Conservation (phyloP, 1,284 basidiomycete species). For the Microbotryomycetes sp. region DNA sequence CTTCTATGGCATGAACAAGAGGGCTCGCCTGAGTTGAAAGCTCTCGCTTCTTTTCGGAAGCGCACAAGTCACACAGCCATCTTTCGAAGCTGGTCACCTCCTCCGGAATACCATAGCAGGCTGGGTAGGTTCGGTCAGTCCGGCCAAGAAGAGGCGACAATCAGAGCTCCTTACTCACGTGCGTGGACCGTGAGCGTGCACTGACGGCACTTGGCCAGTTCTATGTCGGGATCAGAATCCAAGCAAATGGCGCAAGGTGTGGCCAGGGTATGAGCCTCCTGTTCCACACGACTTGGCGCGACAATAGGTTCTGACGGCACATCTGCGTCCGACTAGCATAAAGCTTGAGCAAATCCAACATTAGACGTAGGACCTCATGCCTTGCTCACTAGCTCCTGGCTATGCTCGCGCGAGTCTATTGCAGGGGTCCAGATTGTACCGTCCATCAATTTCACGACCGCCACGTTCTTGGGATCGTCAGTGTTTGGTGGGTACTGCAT, state of each 20-base stretch:
- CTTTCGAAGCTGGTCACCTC: conserved; percentile 13
- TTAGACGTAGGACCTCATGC: no score
- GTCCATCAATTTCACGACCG: not conserved
- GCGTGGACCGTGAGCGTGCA: conserved; percentile 31
- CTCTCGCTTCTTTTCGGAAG: conserved; percentile 2
- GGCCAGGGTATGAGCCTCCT: conserved; percentile 14
- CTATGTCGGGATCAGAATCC: conserved; percentile 28
- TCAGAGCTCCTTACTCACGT: no score
- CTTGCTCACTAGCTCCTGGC: no score
- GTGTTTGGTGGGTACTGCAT: conserved; percentile 25
- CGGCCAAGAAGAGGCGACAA: no score
- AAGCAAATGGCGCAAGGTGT: conserved; percentile 33
- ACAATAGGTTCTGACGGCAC: no score
- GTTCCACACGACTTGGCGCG: no score
- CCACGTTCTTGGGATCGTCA: conserved; percentile 14
- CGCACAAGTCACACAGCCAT: conserved; percentile 35
- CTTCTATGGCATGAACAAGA: not conserved
- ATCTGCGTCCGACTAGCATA: no score
- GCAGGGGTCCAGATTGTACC: not conserved
- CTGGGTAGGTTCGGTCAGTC: conserved; percentile 1
- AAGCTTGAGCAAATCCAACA: no score
- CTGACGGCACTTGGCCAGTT: conserved; percentile 27
- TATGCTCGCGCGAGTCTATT: no score
- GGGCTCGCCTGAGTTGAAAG: not conserved
- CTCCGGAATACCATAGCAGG: conserved; percentile 32